Evolutionary conservation across 768 basidiomycete species (phyloP), one percentile per base, ranked within the genome.

Genomic region (Termitomyces sp.): DNA sequence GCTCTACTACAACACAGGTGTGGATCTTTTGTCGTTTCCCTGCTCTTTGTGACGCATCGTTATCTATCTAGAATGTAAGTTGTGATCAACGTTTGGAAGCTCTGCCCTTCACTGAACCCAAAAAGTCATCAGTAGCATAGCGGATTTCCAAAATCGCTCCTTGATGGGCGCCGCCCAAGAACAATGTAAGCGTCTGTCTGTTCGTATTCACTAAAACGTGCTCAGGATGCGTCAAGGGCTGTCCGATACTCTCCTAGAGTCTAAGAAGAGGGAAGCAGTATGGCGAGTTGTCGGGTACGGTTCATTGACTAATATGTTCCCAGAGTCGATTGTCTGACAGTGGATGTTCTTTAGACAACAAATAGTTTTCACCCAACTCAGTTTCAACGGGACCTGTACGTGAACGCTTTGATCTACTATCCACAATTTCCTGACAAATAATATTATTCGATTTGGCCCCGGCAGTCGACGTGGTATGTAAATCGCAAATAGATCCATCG

Each of bases 11-110:
- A 50, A 50, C 37, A 50, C 25, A 50, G 49, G 49, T 50, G 14
- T n/a, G 44, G 0, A 45, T n/a, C 3, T 5, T 28, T n/a, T 28
- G 44, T 45, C 17, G 3, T 28, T n/a, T 28, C 17, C 17, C 27
- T 28, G 44, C 9, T 27, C 12, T 25, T 44, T n/a, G 27, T 45
- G 27, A 45, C 27, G 17, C 17, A 12, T 45, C 17, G n/a, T n/a
- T n/a, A 28, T 45, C 37, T 79, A 82, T 42, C 3, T 21, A 42
- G 41, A 11, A 42, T 42, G 19, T 19, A 21, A 21, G 41, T 42
- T 19, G 10, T 42, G 11, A 19, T 19, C 39, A 19, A 19, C n/a
- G n/a, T 40, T 40, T 42, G 5, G 19, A 40, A 12, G 41, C 10
- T 42, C 41, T 42, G 19, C 9, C 41, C 10, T 10, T 42, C 11